Base-by-base conservation (phyloP, 2,329 filamentous ascomycete genomes). In the Chaetomiaceae sp. region DNA sequence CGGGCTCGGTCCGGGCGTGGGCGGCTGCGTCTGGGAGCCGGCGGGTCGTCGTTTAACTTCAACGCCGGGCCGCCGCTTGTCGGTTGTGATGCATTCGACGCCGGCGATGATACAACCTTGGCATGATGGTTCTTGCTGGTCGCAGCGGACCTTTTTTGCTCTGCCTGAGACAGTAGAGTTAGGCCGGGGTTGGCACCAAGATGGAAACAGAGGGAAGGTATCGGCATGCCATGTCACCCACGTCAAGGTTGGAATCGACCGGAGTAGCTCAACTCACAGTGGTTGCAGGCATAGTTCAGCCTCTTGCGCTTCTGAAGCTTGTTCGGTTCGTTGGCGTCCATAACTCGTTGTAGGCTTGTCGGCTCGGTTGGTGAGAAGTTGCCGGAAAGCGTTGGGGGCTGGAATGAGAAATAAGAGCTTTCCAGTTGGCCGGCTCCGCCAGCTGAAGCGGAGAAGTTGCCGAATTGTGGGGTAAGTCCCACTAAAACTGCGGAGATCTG, bases 221-320 rank as follows among this genome's bases (percentile, higher is more conserved):
- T n/a, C n/a, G n/a, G n/a, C n/a, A n/a, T n/a, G n/a, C n/a, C n/a
- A n/a, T n/a, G n/a, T n/a, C n/a, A n/a, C n/a, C n/a, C n/a, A n/a
- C n/a, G 1, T 6, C 23, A 11, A 11, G n/a, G 6, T 31, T 20
- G 7, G 6, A 31, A 45, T 12, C 20, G 11, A n/a, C 17, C 17
- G 31, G 43, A 25, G 29, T 11, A 9, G 44, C 19, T 17, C 8
- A 6, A 47, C 44, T 38, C 19, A 47, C 44, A 47, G 33, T 47
- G 17, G 17, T 47, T 47, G 14, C 44, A 47, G 31, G 44, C 44
- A n/a, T 27, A 47, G 8, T 47, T 47, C 19, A 47, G 44, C 44
- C 44, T n/a, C 44, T 37, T 47, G 22, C 44, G 31, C 17, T 47
- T 47, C 1, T 33, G 14, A 7, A 22, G 44, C 23, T n/a, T 25